Conservation (phyloP, 208 protist species). For the Acanthamoeba sp. region DNA sequence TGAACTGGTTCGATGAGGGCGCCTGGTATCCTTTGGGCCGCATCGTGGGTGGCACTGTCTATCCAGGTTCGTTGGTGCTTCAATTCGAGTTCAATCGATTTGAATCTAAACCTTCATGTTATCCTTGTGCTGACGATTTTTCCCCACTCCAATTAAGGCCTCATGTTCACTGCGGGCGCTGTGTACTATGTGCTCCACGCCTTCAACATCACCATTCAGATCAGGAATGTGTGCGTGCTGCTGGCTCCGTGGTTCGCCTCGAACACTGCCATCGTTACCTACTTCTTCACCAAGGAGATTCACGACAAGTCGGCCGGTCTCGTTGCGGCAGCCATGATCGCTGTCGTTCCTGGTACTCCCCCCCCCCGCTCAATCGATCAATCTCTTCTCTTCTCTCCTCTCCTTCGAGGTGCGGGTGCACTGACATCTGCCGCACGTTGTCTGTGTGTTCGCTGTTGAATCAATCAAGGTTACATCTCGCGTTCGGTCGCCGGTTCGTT, state of each 20-base stretch:
- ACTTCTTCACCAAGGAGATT: constrained; percentile 92
- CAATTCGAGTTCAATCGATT: no score
- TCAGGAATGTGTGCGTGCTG: constrained; percentile 97
- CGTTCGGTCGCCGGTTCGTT: constrained; percentile 98
- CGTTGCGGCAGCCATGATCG: constrained; percentile 91
- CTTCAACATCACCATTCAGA: constrained; percentile 94
- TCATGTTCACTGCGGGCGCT: constrained; percentile 96
- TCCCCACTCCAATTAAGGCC: constrained; percentile 80
- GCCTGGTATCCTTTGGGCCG: constrained; percentile 98
- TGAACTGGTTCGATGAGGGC: constrained; percentile 99
- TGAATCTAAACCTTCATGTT: no score
- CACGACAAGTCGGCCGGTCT: constrained; percentile 91
- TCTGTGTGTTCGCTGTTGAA: background rate
- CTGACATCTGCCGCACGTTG: background rate
- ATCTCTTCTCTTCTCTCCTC: no score
- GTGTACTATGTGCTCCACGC: constrained; percentile 92
- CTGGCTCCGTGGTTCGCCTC: constrained; percentile 95
- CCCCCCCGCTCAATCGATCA: background rate
- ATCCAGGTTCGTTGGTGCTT: constrained; percentile 91
- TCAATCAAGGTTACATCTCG: constrained; percentile 94
- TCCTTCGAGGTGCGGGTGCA: background rate
- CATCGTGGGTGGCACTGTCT: constrained; percentile 97
- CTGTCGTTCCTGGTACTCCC: constrained; percentile 90
- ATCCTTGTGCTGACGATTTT: background rate
- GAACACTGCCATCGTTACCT: constrained; percentile 93